Conservation (phyloP, 805 yeast genomes). For the Lipomyces spencermartinsiae region DNA sequence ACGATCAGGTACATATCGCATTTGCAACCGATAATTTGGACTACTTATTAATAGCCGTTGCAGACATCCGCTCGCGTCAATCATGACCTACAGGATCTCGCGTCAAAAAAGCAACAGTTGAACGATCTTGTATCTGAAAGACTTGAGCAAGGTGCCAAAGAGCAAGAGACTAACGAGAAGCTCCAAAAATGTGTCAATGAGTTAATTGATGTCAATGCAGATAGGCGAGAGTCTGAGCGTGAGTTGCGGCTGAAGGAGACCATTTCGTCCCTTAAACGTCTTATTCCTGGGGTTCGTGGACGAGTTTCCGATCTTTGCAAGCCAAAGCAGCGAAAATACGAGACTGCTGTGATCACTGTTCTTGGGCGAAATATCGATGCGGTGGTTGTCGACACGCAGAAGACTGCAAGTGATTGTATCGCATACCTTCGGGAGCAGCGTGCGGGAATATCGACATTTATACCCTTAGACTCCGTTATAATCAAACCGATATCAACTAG, state of each 20-base stretch:
- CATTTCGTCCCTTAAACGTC: conserved; percentile 67
- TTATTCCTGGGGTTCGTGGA: conserved; percentile 87
- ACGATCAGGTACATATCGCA: conserved; percentile 44
- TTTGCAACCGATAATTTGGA: background rate
- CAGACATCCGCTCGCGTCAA: conserved; percentile 37
- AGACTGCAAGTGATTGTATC: conserved; percentile 77
- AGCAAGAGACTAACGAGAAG: conserved; percentile 65
- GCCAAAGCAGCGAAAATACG: conserved; percentile 76
- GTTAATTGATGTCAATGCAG: conserved; percentile 76
- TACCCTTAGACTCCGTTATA: conserved; percentile 81
- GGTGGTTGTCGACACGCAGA: conserved; percentile 75
- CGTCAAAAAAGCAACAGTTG: conserved; percentile 38
- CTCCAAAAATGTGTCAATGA: conserved; percentile 64
- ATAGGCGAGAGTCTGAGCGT: conserved; percentile 73
- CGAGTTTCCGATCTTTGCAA: conserved; percentile 77
- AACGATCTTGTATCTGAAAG: conserved; percentile 35
- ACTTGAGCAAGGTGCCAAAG: conserved; percentile 48
- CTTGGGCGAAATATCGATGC: conserved; percentile 83
- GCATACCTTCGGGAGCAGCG: conserved; percentile 82
- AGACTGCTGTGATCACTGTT: conserved; percentile 73
- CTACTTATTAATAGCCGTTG: background rate
- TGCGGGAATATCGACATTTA: conserved; percentile 82
- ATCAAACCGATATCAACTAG: conserved; percentile 60
- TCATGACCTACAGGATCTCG: conserved; percentile 39
- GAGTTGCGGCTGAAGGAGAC: conserved; percentile 77